Evolutionary conservation across 495 filamentous ascomycete species (phyloP), one percentile per base, ranked within the genome.

Genomic region (Daldinia vernicosa): DNA sequence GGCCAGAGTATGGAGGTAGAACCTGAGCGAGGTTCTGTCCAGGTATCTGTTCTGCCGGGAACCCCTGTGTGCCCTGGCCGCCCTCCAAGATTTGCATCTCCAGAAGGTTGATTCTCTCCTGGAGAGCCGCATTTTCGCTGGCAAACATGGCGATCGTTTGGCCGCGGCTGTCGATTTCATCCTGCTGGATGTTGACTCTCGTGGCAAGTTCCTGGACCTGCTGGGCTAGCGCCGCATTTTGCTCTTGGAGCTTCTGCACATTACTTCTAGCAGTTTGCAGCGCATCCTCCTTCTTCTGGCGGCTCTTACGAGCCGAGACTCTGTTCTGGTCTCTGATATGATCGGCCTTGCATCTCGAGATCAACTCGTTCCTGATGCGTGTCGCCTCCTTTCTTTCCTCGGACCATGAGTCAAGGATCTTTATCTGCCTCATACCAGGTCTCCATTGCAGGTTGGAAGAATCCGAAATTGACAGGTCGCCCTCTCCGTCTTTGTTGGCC

Each of bases 241-340:
- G 24, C 6, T 33, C 27, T 28, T 11, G 11, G n/a, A 28, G n/a
- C 6, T 0, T 8, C n/a, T 35, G 27, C n/a, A 24, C 52, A 1
- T n/a, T 19, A 7, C 7, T 14, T 27, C 32, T 14, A 22, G 52
- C 52, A 5, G 17, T 17, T 1, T 19, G 14, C n/a, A 56, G 30
- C 0, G 53, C 53, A 6, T 22, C 17, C 30, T 32, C 53, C 53
- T 56, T 56, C 30, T 35, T 56, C 53, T 35, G 8, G 1, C 53
- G 53, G 11, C 53, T 56, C 30, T 35, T 32, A 11, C 53, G 53
- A 32, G 53, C 53, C 8, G 53, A 56, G 28, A 33, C 30, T 8
- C 28, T 22, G 30, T 56, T 56, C 30, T 56, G 53, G 0, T 24
- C 6, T 5, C 30, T 8, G 0, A 17, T 35, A 5, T 56, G 53